Percentiles rank a stretch among this genome's conserved stretches.
Conservation (phyloP, 1,139 yeast species). For the Schizosaccharomyces versatilis region DNA sequence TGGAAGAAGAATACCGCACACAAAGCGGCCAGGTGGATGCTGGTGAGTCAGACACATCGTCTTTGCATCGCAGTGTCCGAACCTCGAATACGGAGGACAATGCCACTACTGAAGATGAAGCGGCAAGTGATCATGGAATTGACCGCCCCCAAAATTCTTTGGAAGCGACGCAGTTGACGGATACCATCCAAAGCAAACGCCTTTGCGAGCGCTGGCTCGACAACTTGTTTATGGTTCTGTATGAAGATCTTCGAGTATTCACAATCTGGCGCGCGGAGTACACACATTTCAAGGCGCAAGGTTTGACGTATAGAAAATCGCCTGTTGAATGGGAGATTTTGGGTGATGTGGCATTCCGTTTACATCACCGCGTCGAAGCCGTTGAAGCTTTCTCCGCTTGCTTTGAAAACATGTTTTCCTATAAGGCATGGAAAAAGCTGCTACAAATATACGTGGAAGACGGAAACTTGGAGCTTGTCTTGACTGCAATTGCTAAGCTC, state of each 20-base stretch:
- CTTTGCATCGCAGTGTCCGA: background rate
- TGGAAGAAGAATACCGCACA: conserved; percentile 66
- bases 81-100: conserved; percentile 1
- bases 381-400: conserved; percentile 60
- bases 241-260: conserved; percentile 70
- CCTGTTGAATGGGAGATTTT: conserved; percentile 87
- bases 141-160: background rate
- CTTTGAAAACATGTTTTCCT: conserved; percentile 56
- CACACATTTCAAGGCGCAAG: conserved; percentile 55
- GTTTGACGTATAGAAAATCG: conserved; percentile 51
- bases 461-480: conserved; percentile 26
- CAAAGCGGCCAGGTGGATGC: conserved; percentile 17
- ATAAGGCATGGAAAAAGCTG: conserved; percentile 56
- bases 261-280: conserved; percentile 85
- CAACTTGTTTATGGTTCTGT: conserved; percentile 60
- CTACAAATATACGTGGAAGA: conserved; percentile 34
- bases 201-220: conserved; percentile 92
- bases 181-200: conserved; percentile 43
- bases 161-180: conserved; percentile 3
- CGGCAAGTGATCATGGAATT: background rate
- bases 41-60: conserved; percentile 2
- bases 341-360: conserved; percentile 59
- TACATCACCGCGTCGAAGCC: conserved; percentile 62
- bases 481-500: conserved; percentile 52
- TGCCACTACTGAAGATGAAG: conserved; percentile 3